phyloP scores from a whole-genome alignment of 345 rosid species.

The Bruguiera parviflora region DNA sequence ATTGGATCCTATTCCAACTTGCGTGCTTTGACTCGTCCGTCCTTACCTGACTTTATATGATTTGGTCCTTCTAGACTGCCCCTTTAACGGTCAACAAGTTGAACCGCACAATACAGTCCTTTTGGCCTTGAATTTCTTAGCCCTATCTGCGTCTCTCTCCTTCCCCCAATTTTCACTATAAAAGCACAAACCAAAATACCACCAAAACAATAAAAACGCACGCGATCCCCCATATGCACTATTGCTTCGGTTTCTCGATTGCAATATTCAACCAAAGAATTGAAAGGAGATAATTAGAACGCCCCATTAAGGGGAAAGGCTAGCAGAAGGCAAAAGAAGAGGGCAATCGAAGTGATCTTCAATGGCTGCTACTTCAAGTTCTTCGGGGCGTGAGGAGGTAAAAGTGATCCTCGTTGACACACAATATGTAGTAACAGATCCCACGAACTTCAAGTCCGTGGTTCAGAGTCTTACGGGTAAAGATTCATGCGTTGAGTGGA shows the following conservation, averaged over 20 bases:
- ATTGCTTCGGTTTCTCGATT: too few relatives aligned
- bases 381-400: constrained; percentile 19
- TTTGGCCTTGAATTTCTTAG: background rate
- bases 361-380: background rate
- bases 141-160: too few relatives aligned
- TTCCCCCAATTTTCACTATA: too few relatives aligned
- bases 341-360: background rate
- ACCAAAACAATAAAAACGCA: background rate
- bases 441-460: constrained; percentile 55
- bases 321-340: background rate
- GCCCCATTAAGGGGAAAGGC: background rate
- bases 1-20: background rate
- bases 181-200: background rate
- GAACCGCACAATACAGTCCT: background rate
- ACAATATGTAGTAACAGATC: constrained; percentile 47
- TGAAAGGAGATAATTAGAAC: too few relatives aligned
- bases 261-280: too few relatives aligned
- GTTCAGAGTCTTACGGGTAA: constrained; percentile 71
- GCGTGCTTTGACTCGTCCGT: constrained; percentile 16
- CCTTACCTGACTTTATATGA: too few relatives aligned
- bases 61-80: constrained; percentile 18
- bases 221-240: too few relatives aligned
- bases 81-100: background rate
- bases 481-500: constrained; percentile 42
- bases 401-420: constrained; percentile 56